These are phyloP conservation scores for Brassica hybrid DNA, from an alignment of 441 rosid genomes.

Conservation along the genomic window DNA sequence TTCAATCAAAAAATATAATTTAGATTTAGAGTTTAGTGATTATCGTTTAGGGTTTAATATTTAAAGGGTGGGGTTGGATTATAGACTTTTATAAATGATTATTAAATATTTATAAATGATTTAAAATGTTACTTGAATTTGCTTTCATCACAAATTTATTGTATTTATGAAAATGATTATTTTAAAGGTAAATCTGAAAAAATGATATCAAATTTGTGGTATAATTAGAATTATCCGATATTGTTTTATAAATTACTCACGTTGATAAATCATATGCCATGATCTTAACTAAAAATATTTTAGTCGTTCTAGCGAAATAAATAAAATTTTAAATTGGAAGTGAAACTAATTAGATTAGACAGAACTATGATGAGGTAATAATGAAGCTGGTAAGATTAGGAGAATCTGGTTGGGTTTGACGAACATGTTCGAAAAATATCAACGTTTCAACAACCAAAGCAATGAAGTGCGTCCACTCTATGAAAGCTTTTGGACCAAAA, in stretches of 20 bases:
- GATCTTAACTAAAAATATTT: slow-evolving; percentile 11
- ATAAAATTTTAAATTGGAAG: background rate
- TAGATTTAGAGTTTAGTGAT: too few species aligned
- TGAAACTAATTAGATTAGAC: slow-evolving; percentile 3
- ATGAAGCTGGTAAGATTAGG: slow-evolving; percentile 44
- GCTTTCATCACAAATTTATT: too few species aligned
- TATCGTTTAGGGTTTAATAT: too few species aligned
- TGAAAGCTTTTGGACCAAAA: background rate
- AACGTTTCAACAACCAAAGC: slow-evolving; percentile 41
- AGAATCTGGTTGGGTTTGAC: slow-evolving; percentile 39
- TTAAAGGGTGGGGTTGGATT: too few species aligned
- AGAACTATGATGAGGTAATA: slow-evolving; percentile 31
- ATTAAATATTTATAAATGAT: too few species aligned
- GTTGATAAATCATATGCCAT: background rate
- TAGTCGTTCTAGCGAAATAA: background rate
- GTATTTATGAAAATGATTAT: too few species aligned
- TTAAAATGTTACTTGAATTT: too few species aligned
- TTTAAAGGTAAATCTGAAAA: too few species aligned
- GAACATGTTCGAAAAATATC: slow-evolving; percentile 42
- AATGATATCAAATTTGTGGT: too few species aligned
- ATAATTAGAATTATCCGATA: too few species aligned
- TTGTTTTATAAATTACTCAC: background rate
- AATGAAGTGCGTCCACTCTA: slow-evolving; percentile 34
- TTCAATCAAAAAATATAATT: too few species aligned
- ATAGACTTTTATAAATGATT: too few species aligned